Conservation (phyloP, 2,329 filamentous ascomycete species). For the Helotiales sp. region DNA sequence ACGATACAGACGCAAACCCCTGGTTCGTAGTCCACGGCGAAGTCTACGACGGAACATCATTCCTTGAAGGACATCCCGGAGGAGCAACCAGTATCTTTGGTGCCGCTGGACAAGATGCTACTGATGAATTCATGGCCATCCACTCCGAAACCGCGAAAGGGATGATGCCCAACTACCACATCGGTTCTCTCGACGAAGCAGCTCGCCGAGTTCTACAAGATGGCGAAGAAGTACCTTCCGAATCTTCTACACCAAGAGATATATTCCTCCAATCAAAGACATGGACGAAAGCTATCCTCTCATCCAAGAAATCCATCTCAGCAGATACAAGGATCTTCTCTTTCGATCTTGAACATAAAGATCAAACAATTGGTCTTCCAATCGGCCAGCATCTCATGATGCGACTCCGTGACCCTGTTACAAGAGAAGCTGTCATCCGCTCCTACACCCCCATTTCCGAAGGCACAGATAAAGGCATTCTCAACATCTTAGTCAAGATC, state of each 20-base stretch:
- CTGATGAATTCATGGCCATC: slow-evolving; percentile 89
- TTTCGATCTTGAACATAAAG: slow-evolving; percentile 71
- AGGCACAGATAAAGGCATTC: slow-evolving; percentile 55
- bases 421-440: slow-evolving; percentile 73
- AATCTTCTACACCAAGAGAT: slow-evolving; percentile 49
- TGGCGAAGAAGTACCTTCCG: slow-evolving; percentile 40
- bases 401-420: slow-evolving; percentile 71
- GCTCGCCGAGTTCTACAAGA: slow-evolving; percentile 54
- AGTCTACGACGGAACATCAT: slow-evolving; percentile 83
- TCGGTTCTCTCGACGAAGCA: slow-evolving; percentile 70
- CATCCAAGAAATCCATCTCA: slow-evolving; percentile 68
- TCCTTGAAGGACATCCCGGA: slow-evolving; percentile 80
- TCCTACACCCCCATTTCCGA: slow-evolving; percentile 85
- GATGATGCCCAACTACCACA: slow-evolving; percentile 86
- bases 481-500: slow-evolving; percentile 81
- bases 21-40: slow-evolving; percentile 91
- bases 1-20: slow-evolving; percentile 63
- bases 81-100: slow-evolving; percentile 82
- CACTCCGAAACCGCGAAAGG: slow-evolving; percentile 89
- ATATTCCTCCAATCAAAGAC: slow-evolving; percentile 69
- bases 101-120: slow-evolving; percentile 77
- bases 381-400: slow-evolving; percentile 88
- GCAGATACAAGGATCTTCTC: slow-evolving; percentile 80
- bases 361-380: slow-evolving; percentile 73
- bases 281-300: slow-evolving; percentile 74